Percentiles rank a stretch among this genome's conserved stretches.
phyloP scores from a whole-genome alignment of 1,284 basidiomycete species.

The Ceratobasidium sp. region DNA sequence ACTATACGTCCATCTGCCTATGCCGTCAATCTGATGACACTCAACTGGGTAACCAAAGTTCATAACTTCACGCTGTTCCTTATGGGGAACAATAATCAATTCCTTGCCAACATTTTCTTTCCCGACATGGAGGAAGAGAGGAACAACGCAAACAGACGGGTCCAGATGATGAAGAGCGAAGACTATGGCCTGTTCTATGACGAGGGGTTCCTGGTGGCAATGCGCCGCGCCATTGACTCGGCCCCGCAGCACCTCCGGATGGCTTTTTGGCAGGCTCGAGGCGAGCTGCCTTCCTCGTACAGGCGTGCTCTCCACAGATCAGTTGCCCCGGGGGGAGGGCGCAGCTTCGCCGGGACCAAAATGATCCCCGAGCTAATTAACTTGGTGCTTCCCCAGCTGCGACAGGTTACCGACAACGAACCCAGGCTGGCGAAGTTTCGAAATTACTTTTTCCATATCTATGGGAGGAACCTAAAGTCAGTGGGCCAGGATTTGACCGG shows the following conservation, averaged over 20 bases:
- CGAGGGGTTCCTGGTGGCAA: background rate
- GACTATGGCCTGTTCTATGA: constrained; percentile 4
- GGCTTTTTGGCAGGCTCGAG: background rate
- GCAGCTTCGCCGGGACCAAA: background rate
- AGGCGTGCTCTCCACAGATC: background rate
- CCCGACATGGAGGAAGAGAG: background rate
- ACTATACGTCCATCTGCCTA: background rate
- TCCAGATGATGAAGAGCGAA: background rate
- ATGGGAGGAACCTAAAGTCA: constrained; percentile 21
- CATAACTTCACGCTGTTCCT: constrained; percentile 7
- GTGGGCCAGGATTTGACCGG: background rate
- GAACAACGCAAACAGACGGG: background rate
- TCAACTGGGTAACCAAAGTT: background rate
- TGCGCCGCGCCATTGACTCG: background rate
- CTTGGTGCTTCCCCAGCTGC: background rate
- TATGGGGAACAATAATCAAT: background rate
- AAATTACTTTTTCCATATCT: constrained; percentile 14
- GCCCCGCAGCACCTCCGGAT: background rate
- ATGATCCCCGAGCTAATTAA: background rate
- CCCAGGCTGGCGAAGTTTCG: background rate
- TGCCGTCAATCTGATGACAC: background rate
- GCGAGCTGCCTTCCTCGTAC: background rate
- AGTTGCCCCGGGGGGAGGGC: background rate
- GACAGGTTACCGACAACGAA: background rate
- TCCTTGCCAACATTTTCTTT: constrained; percentile 13